Base-by-base conservation (phyloP, 2,329 filamentous ascomycete genomes). In the Aspergillus latus region DNA sequence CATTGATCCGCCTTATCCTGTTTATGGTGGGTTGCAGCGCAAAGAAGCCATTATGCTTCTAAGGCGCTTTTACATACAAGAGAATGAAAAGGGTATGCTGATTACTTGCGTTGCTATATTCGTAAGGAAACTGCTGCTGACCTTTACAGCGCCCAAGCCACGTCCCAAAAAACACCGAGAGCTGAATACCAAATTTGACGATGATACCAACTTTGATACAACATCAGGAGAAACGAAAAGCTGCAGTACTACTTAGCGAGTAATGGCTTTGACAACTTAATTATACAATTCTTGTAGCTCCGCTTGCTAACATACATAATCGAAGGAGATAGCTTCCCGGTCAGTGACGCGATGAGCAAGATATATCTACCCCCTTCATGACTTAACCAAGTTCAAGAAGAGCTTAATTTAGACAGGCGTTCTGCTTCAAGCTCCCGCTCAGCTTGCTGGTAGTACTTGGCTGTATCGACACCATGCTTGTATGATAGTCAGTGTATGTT, bases 371-470 rank as follows among this genome's bases (percentile, higher is more conserved):
- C 55, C 46, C 55, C 43, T 50, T 54, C 36, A 57, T 47, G 29
- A 36, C 50, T 34, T 50, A 46, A 48, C 32, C 45, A 28, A 58
- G 48, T 63, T 61, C 59, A 62, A 58, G 66, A 66, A 47, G 58
- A 58, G 57, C 61, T 65, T 58, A 46, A 15, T 30, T 71, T 72
- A 51, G 66, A 70, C 59, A 72, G 66, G 58, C 78, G 79, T 80
- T 96, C 92, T 39, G 86, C 87, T 78, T 96, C 94, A 68, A 99
- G 78, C 76, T 99, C 94, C 74, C 88, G 82, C 82, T 99, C 94
- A 6, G 94, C 94, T 75, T 96, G 91, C 73, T 88, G 88, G 77
- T 96, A 99, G 80, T 99, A 99, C 80, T 99, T 99, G 63, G 93
- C 92, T 34, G 94, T 99, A 74, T 99, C 94, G 57, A 99, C 90